Evolutionary conservation across 768 basidiomycete species (phyloP).

Genomic region (Dacryopinax spathularia): DNA sequence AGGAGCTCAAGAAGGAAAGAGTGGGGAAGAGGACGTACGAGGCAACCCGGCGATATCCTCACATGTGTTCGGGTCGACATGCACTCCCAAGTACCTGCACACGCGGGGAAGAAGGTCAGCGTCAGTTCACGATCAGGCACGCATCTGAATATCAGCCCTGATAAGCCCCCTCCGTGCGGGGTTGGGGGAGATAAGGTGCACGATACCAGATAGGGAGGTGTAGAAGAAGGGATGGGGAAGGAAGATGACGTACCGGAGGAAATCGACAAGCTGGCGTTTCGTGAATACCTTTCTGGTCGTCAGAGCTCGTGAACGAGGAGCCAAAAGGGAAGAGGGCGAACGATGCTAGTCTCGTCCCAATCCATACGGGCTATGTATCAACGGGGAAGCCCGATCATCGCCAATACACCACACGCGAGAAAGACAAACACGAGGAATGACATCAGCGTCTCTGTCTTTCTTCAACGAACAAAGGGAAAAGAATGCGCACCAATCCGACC

Average conservation of each 20-base stretch:
- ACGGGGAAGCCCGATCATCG: too few species aligned
- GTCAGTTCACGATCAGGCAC: background rate
- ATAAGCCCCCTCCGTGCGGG: too few species aligned
- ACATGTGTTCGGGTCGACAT: background rate
- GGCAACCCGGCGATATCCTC: background rate
- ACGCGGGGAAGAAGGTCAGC: background rate
- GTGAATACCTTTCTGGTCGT: background rate
- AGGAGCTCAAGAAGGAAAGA: background rate
- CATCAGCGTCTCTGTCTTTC: background rate
- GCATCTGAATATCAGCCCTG: too few species aligned
- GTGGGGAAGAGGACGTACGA: background rate
- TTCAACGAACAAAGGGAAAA: background rate
- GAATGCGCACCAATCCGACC: background rate
- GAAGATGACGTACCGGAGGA: background rate
- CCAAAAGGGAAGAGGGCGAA: background rate
- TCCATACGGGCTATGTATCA: background rate
- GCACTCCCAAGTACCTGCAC: background rate
- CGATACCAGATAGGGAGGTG: too few species aligned
- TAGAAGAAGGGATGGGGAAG: too few species aligned
- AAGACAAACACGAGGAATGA: background rate
- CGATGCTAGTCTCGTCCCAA: conserved; percentile 4
- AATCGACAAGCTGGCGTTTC: background rate
- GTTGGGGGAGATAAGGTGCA: too few species aligned
- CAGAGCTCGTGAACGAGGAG: background rate
- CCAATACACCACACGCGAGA: background rate